Conservation (phyloP, 1,284 basidiomycete species). For the Papiliotrema fonsecae region DNA sequence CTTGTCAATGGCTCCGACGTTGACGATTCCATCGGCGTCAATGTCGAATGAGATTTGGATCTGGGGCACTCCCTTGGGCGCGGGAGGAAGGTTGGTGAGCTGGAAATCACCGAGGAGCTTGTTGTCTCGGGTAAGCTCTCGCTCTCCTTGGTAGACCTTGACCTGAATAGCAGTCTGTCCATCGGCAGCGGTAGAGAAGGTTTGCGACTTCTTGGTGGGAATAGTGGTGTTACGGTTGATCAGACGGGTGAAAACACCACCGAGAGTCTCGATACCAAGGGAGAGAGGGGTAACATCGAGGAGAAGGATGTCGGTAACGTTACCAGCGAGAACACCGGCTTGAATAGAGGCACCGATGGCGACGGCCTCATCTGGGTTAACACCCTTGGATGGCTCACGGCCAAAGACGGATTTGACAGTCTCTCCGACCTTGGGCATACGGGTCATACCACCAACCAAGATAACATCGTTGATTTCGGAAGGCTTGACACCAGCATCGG, state of each 20-base stretch:
- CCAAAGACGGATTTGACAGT: constrained; percentile 91
- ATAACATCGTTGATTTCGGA: constrained; percentile 94
- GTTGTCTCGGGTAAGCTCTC: constrained; percentile 90
- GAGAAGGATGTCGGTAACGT: constrained; percentile 92
- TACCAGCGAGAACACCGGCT: constrained; percentile 91
- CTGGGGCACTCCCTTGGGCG: constrained; percentile 94
- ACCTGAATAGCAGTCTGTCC: constrained; percentile 95
- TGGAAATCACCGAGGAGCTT: constrained; percentile 99
- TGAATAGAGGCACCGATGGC: constrained; percentile 90
- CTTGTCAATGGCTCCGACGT: constrained; percentile 95
- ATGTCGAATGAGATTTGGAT: constrained; percentile 99
- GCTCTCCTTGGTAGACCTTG: constrained; percentile 98
- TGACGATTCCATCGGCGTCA: constrained; percentile 97
- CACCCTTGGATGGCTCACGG: constrained; percentile 93
- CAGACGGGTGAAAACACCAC: constrained; percentile 93
- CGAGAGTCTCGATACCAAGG: constrained; percentile 85
- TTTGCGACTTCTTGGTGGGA: constrained; percentile 98
- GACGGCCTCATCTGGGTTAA: constrained; percentile 94
- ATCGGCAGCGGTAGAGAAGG: constrained; percentile 96
- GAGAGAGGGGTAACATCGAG: constrained; percentile 83
- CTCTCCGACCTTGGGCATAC: constrained; percentile 92
- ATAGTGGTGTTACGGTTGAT: constrained; percentile 98
- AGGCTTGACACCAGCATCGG: constrained; percentile 86
- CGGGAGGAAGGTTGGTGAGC: constrained; percentile 94
- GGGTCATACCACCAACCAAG: constrained; percentile 95